Conservation (phyloP, 73 alveolate genomes). For the Blepharisma stoltei region DNA sequence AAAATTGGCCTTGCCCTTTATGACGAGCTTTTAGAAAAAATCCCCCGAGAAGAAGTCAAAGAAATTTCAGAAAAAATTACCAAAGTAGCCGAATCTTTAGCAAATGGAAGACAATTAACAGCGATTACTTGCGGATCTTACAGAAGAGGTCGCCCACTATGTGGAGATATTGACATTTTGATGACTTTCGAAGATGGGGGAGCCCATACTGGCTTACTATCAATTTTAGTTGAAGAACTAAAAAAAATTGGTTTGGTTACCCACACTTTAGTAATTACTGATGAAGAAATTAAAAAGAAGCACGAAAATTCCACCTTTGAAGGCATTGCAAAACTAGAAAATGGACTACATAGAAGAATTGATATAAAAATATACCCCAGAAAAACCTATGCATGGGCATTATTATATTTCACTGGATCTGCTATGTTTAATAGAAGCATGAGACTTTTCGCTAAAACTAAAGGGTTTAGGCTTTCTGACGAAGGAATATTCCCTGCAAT, state of each 20-base stretch:
- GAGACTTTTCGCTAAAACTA: slow-evolving; percentile 85
- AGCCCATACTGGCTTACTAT: slow-evolving; percentile 65
- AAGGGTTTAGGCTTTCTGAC: slow-evolving; percentile 86
- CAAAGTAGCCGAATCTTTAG: slow-evolving; percentile 51
- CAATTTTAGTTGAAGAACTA: slow-evolving; percentile 60
- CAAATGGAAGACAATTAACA: slow-evolving; percentile 49
- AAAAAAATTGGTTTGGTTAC: slow-evolving; percentile 68
- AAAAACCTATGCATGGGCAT: slow-evolving; percentile 81
- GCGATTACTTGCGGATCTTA: slow-evolving; percentile 87
- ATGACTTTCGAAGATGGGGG: slow-evolving; percentile 81
- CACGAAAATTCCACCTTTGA: slow-evolving; percentile 31
- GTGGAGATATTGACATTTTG: slow-evolving; percentile 96
- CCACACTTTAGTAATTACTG: slow-evolving; percentile 71
- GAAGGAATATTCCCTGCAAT: slow-evolving; percentile 79
- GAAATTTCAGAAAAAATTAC: slow-evolving; percentile 61
- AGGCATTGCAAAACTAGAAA: neutral
- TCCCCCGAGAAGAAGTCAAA: slow-evolving; percentile 91
- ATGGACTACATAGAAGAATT: slow-evolving; percentile 67
- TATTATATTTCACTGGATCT: slow-evolving; percentile 92
- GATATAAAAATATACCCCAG: slow-evolving; percentile 90
- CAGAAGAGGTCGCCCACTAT: slow-evolving; percentile 86
- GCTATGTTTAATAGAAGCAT: slow-evolving; percentile 90
- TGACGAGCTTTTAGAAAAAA: slow-evolving; percentile 79
- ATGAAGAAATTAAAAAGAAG: slow-evolving; percentile 5
- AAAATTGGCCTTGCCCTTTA: slow-evolving; percentile 79